Conservation (phyloP, 1,284 basidiomycete species). For the Mycosarcoma mackinlayi region DNA sequence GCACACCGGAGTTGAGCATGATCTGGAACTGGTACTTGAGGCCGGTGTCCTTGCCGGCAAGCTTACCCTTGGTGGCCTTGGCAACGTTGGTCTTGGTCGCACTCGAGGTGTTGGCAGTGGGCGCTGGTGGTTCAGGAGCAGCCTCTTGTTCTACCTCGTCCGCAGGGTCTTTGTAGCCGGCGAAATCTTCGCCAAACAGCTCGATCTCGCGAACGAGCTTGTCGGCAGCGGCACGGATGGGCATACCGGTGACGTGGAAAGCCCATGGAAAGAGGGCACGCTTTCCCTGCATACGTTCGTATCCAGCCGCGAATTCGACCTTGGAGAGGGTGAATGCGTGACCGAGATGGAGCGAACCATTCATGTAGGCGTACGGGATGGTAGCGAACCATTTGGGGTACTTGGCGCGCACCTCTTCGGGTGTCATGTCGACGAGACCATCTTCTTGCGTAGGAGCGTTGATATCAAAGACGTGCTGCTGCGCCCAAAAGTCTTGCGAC, state of each 20-base stretch:
- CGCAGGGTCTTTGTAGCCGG: slow-evolving; percentile 73
- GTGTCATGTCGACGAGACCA: slow-evolving; percentile 53
- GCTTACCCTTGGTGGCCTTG: slow-evolving; percentile 96
- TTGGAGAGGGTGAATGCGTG: slow-evolving; percentile 99
- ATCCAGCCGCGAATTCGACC: slow-evolving; percentile 96
- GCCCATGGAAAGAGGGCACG: slow-evolving; percentile 91
- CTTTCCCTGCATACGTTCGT: slow-evolving; percentile 94
- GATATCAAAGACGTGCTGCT: slow-evolving; percentile 77
- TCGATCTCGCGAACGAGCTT: slow-evolving; percentile 98
- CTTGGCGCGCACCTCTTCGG: slow-evolving; percentile 72
- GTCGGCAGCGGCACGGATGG: slow-evolving; percentile 97
- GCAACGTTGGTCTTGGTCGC: slow-evolving; percentile 58
- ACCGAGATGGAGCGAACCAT: slow-evolving; percentile 94
- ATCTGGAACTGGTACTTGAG: slow-evolving; percentile 99
- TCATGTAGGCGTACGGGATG: slow-evolving; percentile 91
- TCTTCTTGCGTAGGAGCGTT: slow-evolving; percentile 75
- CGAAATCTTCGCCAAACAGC: slow-evolving; percentile 91
- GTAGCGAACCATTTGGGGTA: slow-evolving; percentile 97
- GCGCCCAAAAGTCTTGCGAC: slow-evolving; percentile 83
- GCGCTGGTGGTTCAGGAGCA: slow-evolving; percentile 39
- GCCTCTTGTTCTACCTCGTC: slow-evolving; percentile 70
- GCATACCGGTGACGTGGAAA: slow-evolving; percentile 97
- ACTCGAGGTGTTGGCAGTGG: slow-evolving; percentile 47
- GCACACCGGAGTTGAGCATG: slow-evolving; percentile 85
- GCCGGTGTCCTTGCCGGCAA: slow-evolving; percentile 91